These are phyloP conservation scores for Saccharomyces mikatae DNA, from an alignment of 805 yeast species.

Conservation along the genomic window DNA sequence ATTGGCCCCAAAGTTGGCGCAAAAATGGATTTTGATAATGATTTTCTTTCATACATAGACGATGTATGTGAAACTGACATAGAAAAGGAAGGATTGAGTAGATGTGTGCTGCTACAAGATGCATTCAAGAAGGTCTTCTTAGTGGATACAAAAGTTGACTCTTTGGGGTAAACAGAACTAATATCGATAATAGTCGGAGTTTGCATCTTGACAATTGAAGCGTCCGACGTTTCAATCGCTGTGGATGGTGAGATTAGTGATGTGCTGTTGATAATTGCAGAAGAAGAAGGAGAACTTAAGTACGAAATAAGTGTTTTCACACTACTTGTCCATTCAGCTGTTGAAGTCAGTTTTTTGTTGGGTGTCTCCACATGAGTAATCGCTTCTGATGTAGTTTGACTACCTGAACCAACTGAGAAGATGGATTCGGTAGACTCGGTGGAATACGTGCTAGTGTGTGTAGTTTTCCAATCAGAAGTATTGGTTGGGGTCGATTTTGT, in stretches of 20 bases:
- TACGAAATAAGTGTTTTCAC: background rate
- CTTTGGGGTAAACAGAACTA: background rate
- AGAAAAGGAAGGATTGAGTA: background rate
- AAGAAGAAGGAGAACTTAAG: background rate
- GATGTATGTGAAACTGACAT: background rate
- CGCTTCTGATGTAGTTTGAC: conserved; percentile 8
- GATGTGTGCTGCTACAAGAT: background rate
- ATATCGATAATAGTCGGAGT: background rate
- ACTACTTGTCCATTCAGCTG: conserved; percentile 8
- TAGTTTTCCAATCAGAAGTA: conserved; percentile 15
- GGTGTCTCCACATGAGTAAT: conserved; percentile 12
- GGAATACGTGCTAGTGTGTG: conserved; percentile 13
- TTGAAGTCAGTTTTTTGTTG: conserved; percentile 2
- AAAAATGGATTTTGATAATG: background rate
- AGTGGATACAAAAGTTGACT: background rate
- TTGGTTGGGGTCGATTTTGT: conserved; percentile 4
- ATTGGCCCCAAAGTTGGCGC: background rate
- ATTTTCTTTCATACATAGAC: background rate
- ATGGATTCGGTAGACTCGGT: conserved; percentile 16
- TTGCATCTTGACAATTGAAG: conserved; percentile 1
- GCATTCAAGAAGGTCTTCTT: background rate
- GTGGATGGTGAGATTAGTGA: background rate
- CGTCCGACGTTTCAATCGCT: background rate
- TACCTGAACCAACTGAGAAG: conserved; percentile 5
- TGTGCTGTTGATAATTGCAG: background rate